Percentiles rank a stretch among this genome's conserved stretches.
Conservation (phyloP, 106 monocot genomes). For the Agapanthus africanus region DNA sequence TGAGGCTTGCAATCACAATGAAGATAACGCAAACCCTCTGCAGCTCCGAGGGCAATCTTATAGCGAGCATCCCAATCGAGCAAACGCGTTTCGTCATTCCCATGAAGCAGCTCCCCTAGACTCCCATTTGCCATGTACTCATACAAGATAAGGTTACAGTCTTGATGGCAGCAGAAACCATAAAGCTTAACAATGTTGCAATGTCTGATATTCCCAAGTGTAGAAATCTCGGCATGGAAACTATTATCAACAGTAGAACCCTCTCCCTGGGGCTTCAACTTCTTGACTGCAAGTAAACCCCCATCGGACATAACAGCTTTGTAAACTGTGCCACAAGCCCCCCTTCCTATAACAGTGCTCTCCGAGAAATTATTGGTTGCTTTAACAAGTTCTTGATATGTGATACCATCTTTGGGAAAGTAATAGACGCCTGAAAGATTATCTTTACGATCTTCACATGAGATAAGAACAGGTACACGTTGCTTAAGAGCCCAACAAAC, state of each 20-base stretch:
- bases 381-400: slow-evolving; percentile 61
- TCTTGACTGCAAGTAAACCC: slow-evolving; percentile 59
- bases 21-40: slow-evolving; percentile 69
- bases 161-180: slow-evolving; percentile 68
- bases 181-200: slow-evolving; percentile 79
- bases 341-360: slow-evolving; percentile 52
- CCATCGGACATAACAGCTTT: slow-evolving; percentile 63
- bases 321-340: slow-evolving; percentile 71
- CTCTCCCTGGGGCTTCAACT: slow-evolving; percentile 52
- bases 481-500: slow-evolving; percentile 46
- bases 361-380: slow-evolving; percentile 62
- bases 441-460: slow-evolving; percentile 38
- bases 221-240: slow-evolving; percentile 59
- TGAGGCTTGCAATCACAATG: slow-evolving; percentile 71
- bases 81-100: slow-evolving; percentile 21
- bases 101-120: slow-evolving; percentile 53
- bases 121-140: slow-evolving; percentile 86
- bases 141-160: slow-evolving; percentile 65
- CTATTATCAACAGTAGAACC: slow-evolving; percentile 52
- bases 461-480: slow-evolving; percentile 14
- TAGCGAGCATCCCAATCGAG: slow-evolving; percentile 66
- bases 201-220: slow-evolving; percentile 63
- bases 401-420: slow-evolving; percentile 48
- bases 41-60: slow-evolving; percentile 65
- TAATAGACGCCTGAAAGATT: slow-evolving; percentile 41